phyloP scores from a whole-genome alignment of 2,329 filamentous ascomycete species.

The Aureobasidium sp. region DNA sequence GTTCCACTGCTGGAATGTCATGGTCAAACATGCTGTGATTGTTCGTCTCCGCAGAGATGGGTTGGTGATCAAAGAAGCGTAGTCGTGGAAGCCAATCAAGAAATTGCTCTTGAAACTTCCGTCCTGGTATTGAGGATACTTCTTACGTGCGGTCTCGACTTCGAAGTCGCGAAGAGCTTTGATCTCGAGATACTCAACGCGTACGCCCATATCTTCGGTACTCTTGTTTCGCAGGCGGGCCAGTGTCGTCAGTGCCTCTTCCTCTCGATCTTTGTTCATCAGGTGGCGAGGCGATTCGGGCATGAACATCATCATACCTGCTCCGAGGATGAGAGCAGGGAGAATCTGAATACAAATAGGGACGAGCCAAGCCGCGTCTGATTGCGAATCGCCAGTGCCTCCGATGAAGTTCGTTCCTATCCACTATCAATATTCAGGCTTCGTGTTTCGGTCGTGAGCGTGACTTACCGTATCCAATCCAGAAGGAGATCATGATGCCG shows the following conservation, averaged over 20 bases:
- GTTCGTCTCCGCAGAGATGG: constrained; percentile 60
- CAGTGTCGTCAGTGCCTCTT: constrained; percentile 57
- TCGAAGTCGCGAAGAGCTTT: constrained; percentile 71
- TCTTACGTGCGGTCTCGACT: constrained; percentile 58
- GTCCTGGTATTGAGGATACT: constrained; percentile 51
- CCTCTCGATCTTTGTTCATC: constrained; percentile 59
- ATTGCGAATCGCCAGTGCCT: constrained; percentile 50
- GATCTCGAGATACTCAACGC: constrained; percentile 74
- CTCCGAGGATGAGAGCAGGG: constrained; percentile 56
- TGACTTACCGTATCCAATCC: constrained; percentile 32
- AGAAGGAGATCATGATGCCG: constrained; percentile 24
- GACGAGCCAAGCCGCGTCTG: constrained; percentile 64
- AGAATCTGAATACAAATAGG: constrained; percentile 63
- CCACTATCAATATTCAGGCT: background rate
- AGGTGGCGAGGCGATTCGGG: constrained; percentile 72
- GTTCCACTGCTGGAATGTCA: constrained; percentile 28
- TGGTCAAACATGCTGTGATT: constrained; percentile 43
- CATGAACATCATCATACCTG: constrained; percentile 67
- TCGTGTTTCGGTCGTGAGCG: too few species aligned
- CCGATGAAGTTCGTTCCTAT: constrained; percentile 36
- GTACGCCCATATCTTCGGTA: constrained; percentile 57
- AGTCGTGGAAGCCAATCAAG: constrained; percentile 18
- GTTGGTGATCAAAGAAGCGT: constrained; percentile 47
- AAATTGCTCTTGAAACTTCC: constrained; percentile 19
- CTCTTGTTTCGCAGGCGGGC: constrained; percentile 56